Evolutionary conservation across 2,329 filamentous ascomycete species (phyloP).

Genomic region (Fusarium sp.): DNA sequence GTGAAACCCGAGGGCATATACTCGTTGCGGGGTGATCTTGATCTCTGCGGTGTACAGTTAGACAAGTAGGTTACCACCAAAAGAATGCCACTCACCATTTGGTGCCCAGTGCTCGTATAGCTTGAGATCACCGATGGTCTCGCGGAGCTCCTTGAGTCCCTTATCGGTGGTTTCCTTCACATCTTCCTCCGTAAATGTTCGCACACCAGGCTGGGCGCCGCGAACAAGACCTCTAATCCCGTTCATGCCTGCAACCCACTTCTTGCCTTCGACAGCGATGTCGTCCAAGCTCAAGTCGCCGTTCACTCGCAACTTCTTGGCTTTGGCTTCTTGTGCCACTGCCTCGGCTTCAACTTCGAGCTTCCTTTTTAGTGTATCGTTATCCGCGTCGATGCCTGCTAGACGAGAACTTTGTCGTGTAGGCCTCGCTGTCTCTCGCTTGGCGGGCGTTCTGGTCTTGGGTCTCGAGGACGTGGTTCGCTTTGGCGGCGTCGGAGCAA

Average conservation of each 20-base stretch:
- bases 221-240: slow-evolving; percentile 69
- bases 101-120: slow-evolving; percentile 88
- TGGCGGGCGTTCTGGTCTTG: slow-evolving; percentile 54
- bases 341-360: slow-evolving; percentile 61
- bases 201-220: slow-evolving; percentile 80
- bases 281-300: slow-evolving; percentile 77
- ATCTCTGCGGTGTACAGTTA: slow-evolving; percentile 67
- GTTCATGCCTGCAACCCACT: slow-evolving; percentile 75
- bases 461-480: slow-evolving; percentile 53
- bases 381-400: slow-evolving; percentile 64
- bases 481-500: slow-evolving; percentile 67
- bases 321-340: slow-evolving; percentile 56
- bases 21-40: slow-evolving; percentile 87
- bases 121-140: slow-evolving; percentile 80
- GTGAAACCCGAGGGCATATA: slow-evolving; percentile 90
- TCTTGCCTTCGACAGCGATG: slow-evolving; percentile 82
- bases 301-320: slow-evolving; percentile 67
- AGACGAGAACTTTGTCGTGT: slow-evolving; percentile 69
- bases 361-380: slow-evolving; percentile 61
- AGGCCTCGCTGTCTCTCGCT: slow-evolving; percentile 59
- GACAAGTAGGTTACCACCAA: background rate
- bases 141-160: slow-evolving; percentile 76
- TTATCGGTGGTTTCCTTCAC: slow-evolving; percentile 82
- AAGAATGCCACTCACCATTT: slow-evolving; percentile 66
- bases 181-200: slow-evolving; percentile 89